Conservation (phyloP, 2,329 filamentous ascomycete species). For the Epichloe gansuensis region DNA sequence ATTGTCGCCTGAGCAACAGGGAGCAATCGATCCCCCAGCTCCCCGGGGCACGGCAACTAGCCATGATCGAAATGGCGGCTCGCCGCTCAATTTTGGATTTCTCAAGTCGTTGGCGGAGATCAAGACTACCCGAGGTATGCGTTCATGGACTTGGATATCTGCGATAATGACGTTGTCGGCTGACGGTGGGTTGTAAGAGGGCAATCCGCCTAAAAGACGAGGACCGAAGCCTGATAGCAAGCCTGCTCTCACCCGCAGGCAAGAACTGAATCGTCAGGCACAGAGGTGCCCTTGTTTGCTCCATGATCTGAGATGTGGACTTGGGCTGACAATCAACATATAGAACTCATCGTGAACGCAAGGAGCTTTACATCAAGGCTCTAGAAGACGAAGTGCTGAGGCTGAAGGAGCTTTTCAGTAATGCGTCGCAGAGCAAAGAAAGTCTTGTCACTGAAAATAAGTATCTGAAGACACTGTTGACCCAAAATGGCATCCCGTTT, state of each 20-base stretch:
- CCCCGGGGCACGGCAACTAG: slow-evolving; percentile 15
- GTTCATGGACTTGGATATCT: background rate
- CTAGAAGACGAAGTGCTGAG: slow-evolving; percentile 85
- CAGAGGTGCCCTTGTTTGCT: slow-evolving; percentile 57
- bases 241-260: slow-evolving; percentile 78
- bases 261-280: slow-evolving; percentile 90
- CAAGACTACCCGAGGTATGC: slow-evolving; percentile 61
- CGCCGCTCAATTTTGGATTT: slow-evolving; percentile 44
- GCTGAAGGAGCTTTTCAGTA: slow-evolving; percentile 73
- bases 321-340: background rate
- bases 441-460: slow-evolving; percentile 67
- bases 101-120: slow-evolving; percentile 61
- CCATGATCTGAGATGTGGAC: background rate
- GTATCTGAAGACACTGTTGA: slow-evolving; percentile 49
- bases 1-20: slow-evolving; percentile 28
- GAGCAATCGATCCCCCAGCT: slow-evolving; percentile 14
- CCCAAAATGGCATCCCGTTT: slow-evolving; percentile 38
- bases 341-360: slow-evolving; percentile 91
- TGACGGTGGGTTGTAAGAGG: slow-evolving; percentile 41
- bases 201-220: slow-evolving; percentile 73
- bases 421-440: slow-evolving; percentile 63
- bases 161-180: background rate
- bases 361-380: slow-evolving; percentile 90
- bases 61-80: slow-evolving; percentile 27
- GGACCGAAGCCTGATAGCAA: slow-evolving; percentile 96